Evolutionary conservation across 208 protist species (phyloP).

Genomic region (Naegleria gruberi): DNA sequence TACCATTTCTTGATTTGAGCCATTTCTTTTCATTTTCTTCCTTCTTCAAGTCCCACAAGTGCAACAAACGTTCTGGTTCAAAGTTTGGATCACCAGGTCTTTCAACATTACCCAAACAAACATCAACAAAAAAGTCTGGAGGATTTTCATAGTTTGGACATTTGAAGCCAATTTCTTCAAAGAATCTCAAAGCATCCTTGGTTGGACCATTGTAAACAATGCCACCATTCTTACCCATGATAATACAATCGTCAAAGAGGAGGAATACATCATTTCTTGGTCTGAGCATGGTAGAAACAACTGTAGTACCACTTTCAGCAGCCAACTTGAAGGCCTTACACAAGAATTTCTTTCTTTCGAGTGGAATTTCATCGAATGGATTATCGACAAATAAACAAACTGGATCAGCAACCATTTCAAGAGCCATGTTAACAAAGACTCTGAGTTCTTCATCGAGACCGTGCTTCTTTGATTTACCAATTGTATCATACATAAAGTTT

Average conservation of each 20-base stretch:
- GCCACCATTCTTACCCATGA: conserved; percentile 18
- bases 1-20: neutral
- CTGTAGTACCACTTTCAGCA: conserved; percentile 14
- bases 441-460: conserved; percentile 15
- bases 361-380: conserved; percentile 15
- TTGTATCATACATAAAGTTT: neutral
- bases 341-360: conserved; percentile 18
- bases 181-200: neutral
- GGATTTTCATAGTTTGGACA: conserved; percentile 19
- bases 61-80: neutral
- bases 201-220: conserved; percentile 25
- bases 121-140: conserved; percentile 19
- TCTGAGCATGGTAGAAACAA: conserved; percentile 11
- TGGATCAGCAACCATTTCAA: conserved; percentile 27
- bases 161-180: conserved; percentile 28
- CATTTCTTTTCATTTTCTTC: neutral
- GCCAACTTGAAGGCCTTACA: neutral
- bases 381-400: conserved; percentile 28
- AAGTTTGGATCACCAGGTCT: neutral
- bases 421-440: conserved; percentile 17
- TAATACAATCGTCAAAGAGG: conserved; percentile 27
- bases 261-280: conserved; percentile 29
- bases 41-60: conserved; percentile 10
- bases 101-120: conserved; percentile 13
- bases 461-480: neutral